These are phyloP conservation scores for Phellopilus nigrolimitatus DNA, from an alignment of 1,284 basidiomycete genomes.

Conservation along the genomic window DNA sequence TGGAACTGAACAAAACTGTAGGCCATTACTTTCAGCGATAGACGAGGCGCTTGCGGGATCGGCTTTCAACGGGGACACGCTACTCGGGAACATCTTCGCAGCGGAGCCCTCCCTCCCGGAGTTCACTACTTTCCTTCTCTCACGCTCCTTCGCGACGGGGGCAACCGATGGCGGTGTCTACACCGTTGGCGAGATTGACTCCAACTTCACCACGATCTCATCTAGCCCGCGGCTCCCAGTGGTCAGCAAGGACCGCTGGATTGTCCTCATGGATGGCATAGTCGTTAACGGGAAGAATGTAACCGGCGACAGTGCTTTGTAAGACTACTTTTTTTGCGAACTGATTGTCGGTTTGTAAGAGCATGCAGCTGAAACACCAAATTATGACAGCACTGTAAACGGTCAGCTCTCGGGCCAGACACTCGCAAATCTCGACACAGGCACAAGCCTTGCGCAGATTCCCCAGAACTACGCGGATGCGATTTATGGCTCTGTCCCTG, in stretches of 20 bases:
- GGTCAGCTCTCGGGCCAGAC: slow-evolving; percentile 16
- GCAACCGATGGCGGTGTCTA: slow-evolving; percentile 19
- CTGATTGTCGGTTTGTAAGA: neutral
- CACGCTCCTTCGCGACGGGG: slow-evolving; percentile 15
- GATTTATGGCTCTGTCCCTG: slow-evolving; percentile 21
- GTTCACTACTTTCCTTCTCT: slow-evolving; percentile 20
- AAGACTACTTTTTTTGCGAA: neutral
- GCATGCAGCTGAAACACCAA: neutral
- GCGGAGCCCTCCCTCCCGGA: slow-evolving; percentile 15
- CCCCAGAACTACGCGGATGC: slow-evolving; percentile 17
- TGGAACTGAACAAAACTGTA: neutral
- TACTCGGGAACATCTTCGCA: slow-evolving; percentile 19
- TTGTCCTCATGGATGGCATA: slow-evolving; percentile 19
- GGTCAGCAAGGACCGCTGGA: slow-evolving; percentile 19
- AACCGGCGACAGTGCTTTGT: slow-evolving; percentile 14
- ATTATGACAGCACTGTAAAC: neutral
- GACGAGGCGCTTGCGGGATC: slow-evolving; percentile 5
- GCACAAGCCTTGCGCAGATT: slow-evolving; percentile 19
- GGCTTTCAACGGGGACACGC: slow-evolving; percentile 14
- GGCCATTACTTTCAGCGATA: slow-evolving; percentile 18
- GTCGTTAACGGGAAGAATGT: slow-evolving; percentile 19
- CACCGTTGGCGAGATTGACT: slow-evolving; percentile 19
- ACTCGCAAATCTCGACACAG: slow-evolving; percentile 21
- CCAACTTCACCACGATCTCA: slow-evolving; percentile 6
- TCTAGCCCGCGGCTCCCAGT: slow-evolving; percentile 8